Percentiles rank a stretch among this genome's conserved stretches.
Evolutionary conservation across 441 rosid species (phyloP).

Genomic region (Omphalea diandra): DNA sequence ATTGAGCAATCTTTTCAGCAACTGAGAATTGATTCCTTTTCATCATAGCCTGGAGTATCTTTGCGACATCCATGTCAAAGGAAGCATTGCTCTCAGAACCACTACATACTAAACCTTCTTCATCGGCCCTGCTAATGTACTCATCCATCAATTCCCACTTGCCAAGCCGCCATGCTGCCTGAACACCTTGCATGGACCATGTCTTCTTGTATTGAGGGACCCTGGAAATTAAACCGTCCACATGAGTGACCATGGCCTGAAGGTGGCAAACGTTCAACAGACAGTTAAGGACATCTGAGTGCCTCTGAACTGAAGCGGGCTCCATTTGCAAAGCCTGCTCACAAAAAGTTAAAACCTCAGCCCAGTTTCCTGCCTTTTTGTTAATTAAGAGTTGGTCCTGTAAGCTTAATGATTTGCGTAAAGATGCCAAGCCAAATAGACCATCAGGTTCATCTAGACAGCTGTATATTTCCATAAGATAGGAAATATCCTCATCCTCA

Average conservation of each 20-base stretch:
- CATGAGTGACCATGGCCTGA: conserved; percentile 99
- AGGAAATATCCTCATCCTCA: conserved; percentile 94
- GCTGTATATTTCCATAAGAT: conserved; percentile 96
- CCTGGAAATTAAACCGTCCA: conserved; percentile 96
- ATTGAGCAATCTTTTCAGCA: conserved; percentile 77
- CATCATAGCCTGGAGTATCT: conserved; percentile 95
- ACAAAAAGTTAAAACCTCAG: conserved; percentile 93
- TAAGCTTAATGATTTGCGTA: conserved; percentile 77
- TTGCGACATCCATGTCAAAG: conserved; percentile 97
- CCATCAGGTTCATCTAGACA: conserved; percentile 97
- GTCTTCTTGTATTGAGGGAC: conserved; percentile 91
- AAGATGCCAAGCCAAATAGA: conserved; percentile 86
- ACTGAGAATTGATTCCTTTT: conserved; percentile 84
- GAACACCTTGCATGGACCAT: conserved; percentile 99
- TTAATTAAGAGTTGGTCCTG: conserved; percentile 92
- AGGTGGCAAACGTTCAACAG: conserved; percentile 96
- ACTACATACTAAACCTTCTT: conserved; percentile 84
- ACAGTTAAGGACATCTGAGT: conserved; percentile 96
- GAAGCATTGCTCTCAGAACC: conserved; percentile 97
- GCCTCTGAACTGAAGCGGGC: conserved; percentile 90
- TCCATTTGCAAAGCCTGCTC: conserved; percentile 99
- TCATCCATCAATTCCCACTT: conserved; percentile 99
- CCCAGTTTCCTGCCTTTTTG: conserved; percentile 97
- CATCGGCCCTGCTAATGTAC: conserved; percentile 88
- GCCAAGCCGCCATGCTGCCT: conserved; percentile 99